phyloP scores from a whole-genome alignment of 176 grass and related monocot species.

The Puccinellia tenuiflora region DNA sequence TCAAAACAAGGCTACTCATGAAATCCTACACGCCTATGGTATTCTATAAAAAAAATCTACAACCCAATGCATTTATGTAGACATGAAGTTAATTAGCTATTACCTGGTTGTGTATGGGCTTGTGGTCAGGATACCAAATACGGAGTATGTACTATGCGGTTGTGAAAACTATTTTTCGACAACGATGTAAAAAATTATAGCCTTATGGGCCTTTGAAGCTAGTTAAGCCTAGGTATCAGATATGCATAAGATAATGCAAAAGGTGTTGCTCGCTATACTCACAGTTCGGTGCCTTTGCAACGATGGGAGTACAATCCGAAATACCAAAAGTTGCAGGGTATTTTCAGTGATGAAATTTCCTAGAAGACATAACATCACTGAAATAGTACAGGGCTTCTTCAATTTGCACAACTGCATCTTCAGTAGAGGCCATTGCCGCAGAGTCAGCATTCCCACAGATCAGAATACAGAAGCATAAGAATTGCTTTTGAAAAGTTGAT shows the following conservation, averaged over 20 bases:
- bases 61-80: too few relatives aligned
- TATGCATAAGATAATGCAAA: slow-evolving; percentile 7
- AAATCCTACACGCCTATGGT: too few relatives aligned
- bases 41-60: too few relatives aligned
- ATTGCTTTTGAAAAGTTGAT: slow-evolving; percentile 6
- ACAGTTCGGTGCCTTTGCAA: slow-evolving; percentile 54
- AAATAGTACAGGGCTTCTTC: slow-evolving; percentile 99
- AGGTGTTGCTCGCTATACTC: slow-evolving; percentile 30
- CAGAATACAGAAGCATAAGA: slow-evolving; percentile 24
- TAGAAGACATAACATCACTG: slow-evolving; percentile 98
- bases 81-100: too few relatives aligned
- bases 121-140: too few relatives aligned
- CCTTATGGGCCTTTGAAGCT: too few relatives aligned
- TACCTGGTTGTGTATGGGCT: too few relatives aligned
- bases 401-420: slow-evolving; percentile 77
- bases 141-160: too few relatives aligned
- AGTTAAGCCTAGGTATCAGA: not conserved
- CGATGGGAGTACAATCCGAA: slow-evolving; percentile 81
- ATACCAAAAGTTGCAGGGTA: slow-evolving; percentile 80
- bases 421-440: slow-evolving; percentile 34
- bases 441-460: slow-evolving; percentile 46
- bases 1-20: too few relatives aligned
- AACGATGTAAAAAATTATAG: too few relatives aligned
- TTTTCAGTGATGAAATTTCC: slow-evolving; percentile 88
- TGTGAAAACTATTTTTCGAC: too few relatives aligned